phyloP scores from a whole-genome alignment of 345 rosid genomes.

The Psidium friedrichsthalianum region DNA sequence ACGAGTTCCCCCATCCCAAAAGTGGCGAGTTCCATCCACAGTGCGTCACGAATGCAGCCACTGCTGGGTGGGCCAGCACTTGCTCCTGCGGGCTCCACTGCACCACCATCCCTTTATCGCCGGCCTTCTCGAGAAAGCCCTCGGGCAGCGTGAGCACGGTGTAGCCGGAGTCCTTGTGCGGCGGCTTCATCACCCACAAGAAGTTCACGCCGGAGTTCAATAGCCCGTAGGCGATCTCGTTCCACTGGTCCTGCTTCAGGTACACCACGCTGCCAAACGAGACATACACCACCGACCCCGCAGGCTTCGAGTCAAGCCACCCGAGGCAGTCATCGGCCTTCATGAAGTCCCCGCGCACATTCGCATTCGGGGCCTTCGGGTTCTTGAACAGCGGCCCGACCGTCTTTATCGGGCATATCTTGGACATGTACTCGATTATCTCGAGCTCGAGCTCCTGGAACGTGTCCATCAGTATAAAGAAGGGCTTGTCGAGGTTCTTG shows the following conservation, averaged over 20 bases:
- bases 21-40: conserved; percentile 98
- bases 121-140: conserved; percentile 41
- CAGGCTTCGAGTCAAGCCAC: conserved; percentile 65
- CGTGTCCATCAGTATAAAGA: conserved; percentile 63
- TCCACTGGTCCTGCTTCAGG: conserved; percentile 56
- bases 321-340: conserved; percentile 51
- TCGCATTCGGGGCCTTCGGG: conserved; percentile 21
- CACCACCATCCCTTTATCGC: conserved; percentile 46
- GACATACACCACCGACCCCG: conserved; percentile 64
- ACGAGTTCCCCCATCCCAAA: too few relatives aligned
- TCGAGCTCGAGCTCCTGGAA: conserved; percentile 67
- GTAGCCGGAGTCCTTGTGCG: conserved; percentile 18
- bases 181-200: conserved; percentile 71
- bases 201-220: conserved; percentile 44
- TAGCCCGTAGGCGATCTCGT: conserved; percentile 62
- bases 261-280: conserved; percentile 60
- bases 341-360: conserved; percentile 33
- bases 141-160: conserved; percentile 39
- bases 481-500: conserved; percentile 48
- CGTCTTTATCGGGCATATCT: conserved; percentile 30
- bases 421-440: conserved; percentile 52
- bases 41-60: conserved; percentile 70
- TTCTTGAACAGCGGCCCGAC: conserved; percentile 53
- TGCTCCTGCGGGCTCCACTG: conserved; percentile 77
- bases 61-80: conserved; percentile 55